These are phyloP conservation scores for Saccharomycopsis fibuligera DNA, from an alignment of 805 yeast species.

Conservation along the genomic window DNA sequence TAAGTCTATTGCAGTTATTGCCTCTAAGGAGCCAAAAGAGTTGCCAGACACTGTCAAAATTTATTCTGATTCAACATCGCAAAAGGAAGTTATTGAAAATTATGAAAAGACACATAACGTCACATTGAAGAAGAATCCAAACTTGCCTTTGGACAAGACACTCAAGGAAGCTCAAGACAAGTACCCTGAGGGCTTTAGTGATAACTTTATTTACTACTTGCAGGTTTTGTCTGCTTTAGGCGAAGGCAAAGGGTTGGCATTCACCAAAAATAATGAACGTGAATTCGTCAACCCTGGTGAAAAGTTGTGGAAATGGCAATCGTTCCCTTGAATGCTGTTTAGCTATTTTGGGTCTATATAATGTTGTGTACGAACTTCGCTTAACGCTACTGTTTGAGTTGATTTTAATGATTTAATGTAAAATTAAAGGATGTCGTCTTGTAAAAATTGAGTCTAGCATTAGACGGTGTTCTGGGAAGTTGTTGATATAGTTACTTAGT, in stretches of 20 bases:
- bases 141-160: too few relatives aligned
- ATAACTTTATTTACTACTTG: constrained; percentile 27
- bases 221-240: constrained; percentile 34
- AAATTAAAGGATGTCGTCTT: too few relatives aligned
- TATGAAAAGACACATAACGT: neutral
- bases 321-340: too few relatives aligned
- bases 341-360: too few relatives aligned
- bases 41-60: constrained; percentile 41
- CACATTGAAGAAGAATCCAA: neutral
- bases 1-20: constrained; percentile 35
- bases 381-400: too few relatives aligned
- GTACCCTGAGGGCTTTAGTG: too few relatives aligned
- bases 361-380: too few relatives aligned
- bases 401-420: too few relatives aligned
- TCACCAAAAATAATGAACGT: constrained; percentile 27
- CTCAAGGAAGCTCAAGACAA: too few relatives aligned
- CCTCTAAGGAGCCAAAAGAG: constrained; percentile 30
- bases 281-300: constrained; percentile 41
- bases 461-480: too few relatives aligned
- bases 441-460: too few relatives aligned
- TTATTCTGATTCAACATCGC: constrained; percentile 33
- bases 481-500: too few relatives aligned
- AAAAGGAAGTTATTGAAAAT: neutral
- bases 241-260: constrained; percentile 36
- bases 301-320: neutral